Base-by-base conservation (phyloP, 495 filamentous ascomycete genomes). In the Lepidopterella palustris region DNA sequence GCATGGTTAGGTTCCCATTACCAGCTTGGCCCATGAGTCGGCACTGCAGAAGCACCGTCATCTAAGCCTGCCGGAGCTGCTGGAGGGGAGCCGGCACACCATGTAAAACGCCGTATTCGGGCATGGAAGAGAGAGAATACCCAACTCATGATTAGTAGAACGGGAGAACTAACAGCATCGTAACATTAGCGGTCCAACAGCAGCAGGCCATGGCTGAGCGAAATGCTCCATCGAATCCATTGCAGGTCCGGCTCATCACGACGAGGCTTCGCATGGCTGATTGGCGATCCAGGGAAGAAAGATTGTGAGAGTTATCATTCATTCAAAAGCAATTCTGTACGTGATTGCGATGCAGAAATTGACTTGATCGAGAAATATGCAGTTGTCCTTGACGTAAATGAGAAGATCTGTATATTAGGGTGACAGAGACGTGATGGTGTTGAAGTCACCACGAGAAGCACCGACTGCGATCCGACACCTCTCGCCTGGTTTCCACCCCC, bases 81-180 rank as follows among this genome's bases (percentile, higher is more conserved):
- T 50, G 2, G 13, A 25, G 47, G 47, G 47, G 47, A 50, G 47
- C 47, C 47, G 47, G 47, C 23, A 24, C 18, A 50, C 47, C 47
- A 50, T 50, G 47, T 50, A 18, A 26, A 50, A 24, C 15, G 20
- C 47, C 47, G 47, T 50, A 50, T 50, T 50, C 47, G 47, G 47
- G 15, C 21, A 24, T 25, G 24, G 47, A 13, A 50, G 23, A 50
- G 47, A 3, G 6, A 27, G 20, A 8, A 27, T 50, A 25, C 21
- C 23, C 8, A 27, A 25, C 47, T 13, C 18, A n/a, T 50, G 47
- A 50, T 50, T 50, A 50, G 47, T 15, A 13, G 47, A 27, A 13
- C 47, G 25, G 20, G 21, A 50, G 8, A 25, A 24, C 47, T 50
- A 24, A 15, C 0, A 4, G 18, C 21, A 50, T 5, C 5, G 21